Base-by-base conservation (phyloP, 1,139 yeast genomes). In the Yamadazyma triangularis region DNA sequence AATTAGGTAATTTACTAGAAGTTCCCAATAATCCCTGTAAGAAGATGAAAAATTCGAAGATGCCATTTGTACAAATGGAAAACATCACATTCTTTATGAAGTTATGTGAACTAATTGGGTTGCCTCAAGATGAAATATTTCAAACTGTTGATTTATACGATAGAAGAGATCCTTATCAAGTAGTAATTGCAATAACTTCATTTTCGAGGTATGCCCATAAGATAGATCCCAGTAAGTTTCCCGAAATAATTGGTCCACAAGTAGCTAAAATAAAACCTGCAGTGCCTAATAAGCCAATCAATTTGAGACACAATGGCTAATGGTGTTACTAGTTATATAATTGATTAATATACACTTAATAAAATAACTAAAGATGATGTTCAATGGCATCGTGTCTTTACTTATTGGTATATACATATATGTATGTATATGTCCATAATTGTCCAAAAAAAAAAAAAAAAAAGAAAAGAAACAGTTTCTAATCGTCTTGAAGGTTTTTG, bases 21-120 rank as follows among this genome's bases (percentile, higher is more conserved):
- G 53, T 19, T 53, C 72, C 51, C 47, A 60, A 26, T 56, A 59
- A 59, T 29, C 73, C 53, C 41, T 78, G 35, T 13, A 38, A 44
- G 3, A 75, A 66, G 41, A 79, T 56, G 53, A 84, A 81, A 50
- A 65, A 64, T 29, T 76, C 88, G n/a, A 64, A 63, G 30, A 79
- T 85, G 82, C 91, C 95, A 3, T 87, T 87, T 56, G 78, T 85
- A 8, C 87, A 81, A 58, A 86, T 86, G 95, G 95, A 87, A 50
- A 86, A 86, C 47, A 85, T 87, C 24, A 78, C 87, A 26, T 73
- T 77, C 39, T 87, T 86, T 48, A 59, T 87, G 22, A 56, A 64
- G 11, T 73, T 80, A 30, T 77, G 86, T 33, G 70, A 76, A 39
- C 31, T 48, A 3, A 60, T 80, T 27, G 91, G 93, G 2, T 79